Evolutionary conservation across 371 early-diverging fungal species (phyloP).

Genomic region (Lichtheimia corymbifera): DNA sequence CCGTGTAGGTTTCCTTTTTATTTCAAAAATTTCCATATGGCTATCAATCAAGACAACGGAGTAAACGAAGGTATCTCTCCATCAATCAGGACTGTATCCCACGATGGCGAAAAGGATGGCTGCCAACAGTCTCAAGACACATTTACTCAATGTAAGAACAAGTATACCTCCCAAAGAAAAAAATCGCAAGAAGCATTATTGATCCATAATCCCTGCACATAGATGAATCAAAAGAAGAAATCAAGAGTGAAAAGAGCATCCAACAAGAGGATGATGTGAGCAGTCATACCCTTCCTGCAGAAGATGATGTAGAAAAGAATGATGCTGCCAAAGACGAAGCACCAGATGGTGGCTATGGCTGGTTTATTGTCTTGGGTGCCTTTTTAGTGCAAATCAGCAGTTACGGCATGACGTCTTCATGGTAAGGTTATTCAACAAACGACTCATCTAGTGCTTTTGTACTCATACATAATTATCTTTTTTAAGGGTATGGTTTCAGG

Average conservation of each 20-base stretch:
- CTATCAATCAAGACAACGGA: slow-evolving; percentile 19
- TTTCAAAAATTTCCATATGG: slow-evolving; percentile 7
- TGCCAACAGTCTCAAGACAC: not conserved
- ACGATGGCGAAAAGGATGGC: not conserved
- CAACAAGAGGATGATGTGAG: slow-evolving; percentile 1
- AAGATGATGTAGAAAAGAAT: slow-evolving; percentile 1
- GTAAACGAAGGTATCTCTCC: slow-evolving; percentile 19
- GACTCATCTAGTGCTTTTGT: not conserved
- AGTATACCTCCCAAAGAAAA: not conserved
- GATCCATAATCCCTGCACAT: no score
- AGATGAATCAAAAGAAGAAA: no score
- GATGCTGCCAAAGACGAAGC: slow-evolving; percentile 2
- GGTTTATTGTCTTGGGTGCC: slow-evolving; percentile 52
- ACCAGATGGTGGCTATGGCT: slow-evolving; percentile 54
- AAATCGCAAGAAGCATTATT: not conserved
- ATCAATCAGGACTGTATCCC: slow-evolving; percentile 18
- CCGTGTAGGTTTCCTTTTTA: slow-evolving; percentile 14
- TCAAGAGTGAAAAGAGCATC: not conserved
- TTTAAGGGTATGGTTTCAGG: not conserved
- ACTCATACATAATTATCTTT: not conserved
- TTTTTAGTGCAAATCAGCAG: slow-evolving; percentile 56
- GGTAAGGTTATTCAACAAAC: slow-evolving; percentile 13
- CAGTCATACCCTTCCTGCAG: not conserved
- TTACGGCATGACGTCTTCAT: slow-evolving; percentile 41
- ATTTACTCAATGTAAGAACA: not conserved